Base-by-base conservation (phyloP, 2,329 filamentous ascomycete species). In the Phaeophleospora eucalypticola region DNA sequence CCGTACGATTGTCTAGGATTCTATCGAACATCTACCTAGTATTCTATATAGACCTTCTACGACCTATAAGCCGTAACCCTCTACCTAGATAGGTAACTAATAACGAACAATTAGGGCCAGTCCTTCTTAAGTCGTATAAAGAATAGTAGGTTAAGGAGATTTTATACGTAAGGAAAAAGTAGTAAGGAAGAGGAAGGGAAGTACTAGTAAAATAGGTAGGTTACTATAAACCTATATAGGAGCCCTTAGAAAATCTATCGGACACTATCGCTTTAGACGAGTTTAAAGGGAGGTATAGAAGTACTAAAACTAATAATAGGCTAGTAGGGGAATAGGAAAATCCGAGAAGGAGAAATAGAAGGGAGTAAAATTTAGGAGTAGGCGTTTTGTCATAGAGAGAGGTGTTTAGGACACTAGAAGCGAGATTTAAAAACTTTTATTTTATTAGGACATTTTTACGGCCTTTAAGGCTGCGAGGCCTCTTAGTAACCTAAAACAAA, bases 61-160 rank as follows among this genome's bases (percentile, higher is more conserved):
- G n/a, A n/a, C n/a, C n/a, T n/a, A n/a, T n/a, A n/a, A n/a, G n/a
- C n/a, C n/a, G n/a, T n/a, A n/a, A n/a, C n/a, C n/a, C n/a, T n/a
- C n/a, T n/a, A n/a, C n/a, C n/a, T n/a, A n/a, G n/a, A n/a, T n/a
- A n/a, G n/a, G n/a, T n/a, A n/a, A n/a, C n/a, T n/a, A n/a, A n/a
- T n/a, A n/a, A 39, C 19, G 19, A 39, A 17, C 19, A 39, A 20
- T 17, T 17, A n/a, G 36, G 20, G 9, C 36, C 18, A 4, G 17
- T 20, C 9, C 36, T 39, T 39, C 9, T 39, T 8, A n/a, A 39
- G 36, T 39, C 36, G 36, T 39, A 39, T 39, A 39, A 20, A 14
- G 36, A 39, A 17, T 39, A 39, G 36, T 39, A 39, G 8, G 36
- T 39, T 8, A n/a, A 39, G 18, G 17, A 39, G 18, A 39, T 39